Evolutionary conservation across 2,329 filamentous ascomycete species (phyloP), one percentile per base, ranked within the genome.

Genomic region (Ophiostoma fasciatum): DNA sequence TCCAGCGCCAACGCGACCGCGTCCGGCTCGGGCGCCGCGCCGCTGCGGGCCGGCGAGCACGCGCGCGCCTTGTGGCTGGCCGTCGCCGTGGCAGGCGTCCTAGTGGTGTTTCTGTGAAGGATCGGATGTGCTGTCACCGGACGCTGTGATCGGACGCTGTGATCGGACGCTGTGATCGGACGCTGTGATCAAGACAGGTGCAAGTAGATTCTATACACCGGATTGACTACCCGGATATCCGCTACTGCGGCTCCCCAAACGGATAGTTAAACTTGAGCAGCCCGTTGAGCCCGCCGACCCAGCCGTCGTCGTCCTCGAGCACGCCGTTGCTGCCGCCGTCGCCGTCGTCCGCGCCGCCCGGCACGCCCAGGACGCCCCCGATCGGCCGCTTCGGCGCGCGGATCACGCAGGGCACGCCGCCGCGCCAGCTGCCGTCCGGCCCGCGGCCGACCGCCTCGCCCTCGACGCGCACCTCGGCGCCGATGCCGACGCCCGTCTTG

Each of bases 211-310:
- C 23, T 14, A 26, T n/a, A 21, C 12, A 19, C 6, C 5, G 3
- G 9, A 22, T n/a, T 17, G 22, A 23, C 11, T 23, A 7, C 22
- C 7, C 22, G 22, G 22, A 28, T 6, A 4, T 14, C n/a, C 18
- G 7, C 22, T 20, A 39, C 14, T 36, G 18, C 23, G 39, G 33
- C 49, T 80, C 78, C 1, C 90, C 90, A 64, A 96, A 96, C 0
- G 88, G 87, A 59, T 94, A 83, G 55, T 98, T 98, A 55, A 96
- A 98, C 61, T 98, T 98, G 47, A 98, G 60, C 50, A 96, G 54
- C 9, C 84, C 83, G 52, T 94, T 98, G 51, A 98, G 58, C 0
- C 90, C 88, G 1, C 88, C 88, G 3, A 98, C 88, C 90, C 90
- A 98, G 14, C 88, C 84, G 55, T 96, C 88, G 49, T 94, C 84